These are phyloP conservation scores for Cicer chorassanicum DNA, from an alignment of 306 rosid genomes.

Conservation along the genomic window DNA sequence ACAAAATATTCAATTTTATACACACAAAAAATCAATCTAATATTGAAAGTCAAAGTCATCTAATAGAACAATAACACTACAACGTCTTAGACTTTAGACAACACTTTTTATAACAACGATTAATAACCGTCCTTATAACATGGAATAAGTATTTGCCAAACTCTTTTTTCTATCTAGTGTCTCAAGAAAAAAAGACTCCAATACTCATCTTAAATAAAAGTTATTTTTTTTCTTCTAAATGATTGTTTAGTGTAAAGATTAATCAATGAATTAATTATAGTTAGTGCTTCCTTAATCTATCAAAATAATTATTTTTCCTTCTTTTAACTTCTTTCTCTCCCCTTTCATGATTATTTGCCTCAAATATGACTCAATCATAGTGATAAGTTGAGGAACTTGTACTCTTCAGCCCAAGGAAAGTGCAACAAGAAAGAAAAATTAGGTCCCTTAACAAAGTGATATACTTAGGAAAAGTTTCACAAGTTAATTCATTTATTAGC, in stretches of 20 bases:
- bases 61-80: no score
- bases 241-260: neutral
- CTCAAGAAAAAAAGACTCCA: neutral
- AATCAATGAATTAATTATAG: constrained; percentile 24
- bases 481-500: constrained; percentile 41
- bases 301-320: neutral
- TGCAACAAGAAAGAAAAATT: constrained; percentile 8
- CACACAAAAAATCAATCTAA: no score
- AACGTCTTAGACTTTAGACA: no score
- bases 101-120: no score
- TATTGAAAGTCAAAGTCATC: no score
- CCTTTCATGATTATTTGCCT: neutral
- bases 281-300: constrained; percentile 32
- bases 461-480: constrained; percentile 38
- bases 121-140: no score
- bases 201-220: neutral
- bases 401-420: neutral
- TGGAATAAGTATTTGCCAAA: neutral
- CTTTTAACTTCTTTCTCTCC: constrained; percentile 1
- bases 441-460: neutral
- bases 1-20: no score
- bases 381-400: constrained; percentile 18
- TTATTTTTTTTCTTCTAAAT: neutral
- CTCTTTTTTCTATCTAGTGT: neutral
- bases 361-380: neutral